Percentiles rank a stretch among this genome's conserved stretches.
Evolutionary conservation across 2,329 filamentous ascomycete genomes (phyloP).

Genomic region (Neonectria hederae): DNA sequence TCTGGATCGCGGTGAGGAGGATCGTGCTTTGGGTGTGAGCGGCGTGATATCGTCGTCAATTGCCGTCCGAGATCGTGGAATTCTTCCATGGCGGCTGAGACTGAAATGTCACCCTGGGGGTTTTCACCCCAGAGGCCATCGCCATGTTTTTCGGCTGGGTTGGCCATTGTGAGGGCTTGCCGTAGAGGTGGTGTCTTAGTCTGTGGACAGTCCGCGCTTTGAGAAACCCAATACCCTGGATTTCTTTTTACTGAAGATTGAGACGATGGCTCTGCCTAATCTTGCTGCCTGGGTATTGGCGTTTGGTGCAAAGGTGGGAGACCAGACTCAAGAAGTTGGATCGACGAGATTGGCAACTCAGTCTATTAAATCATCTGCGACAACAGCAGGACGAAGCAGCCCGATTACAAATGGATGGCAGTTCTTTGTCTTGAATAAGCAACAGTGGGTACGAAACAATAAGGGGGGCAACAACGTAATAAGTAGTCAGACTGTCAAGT

Average conservation of each 20-base stretch:
- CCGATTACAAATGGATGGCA: slow-evolving; percentile 17
- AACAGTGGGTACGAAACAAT: neutral
- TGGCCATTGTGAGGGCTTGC: neutral
- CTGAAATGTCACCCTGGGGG: slow-evolving; percentile 8
- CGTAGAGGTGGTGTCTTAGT: neutral
- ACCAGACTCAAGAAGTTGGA: neutral
- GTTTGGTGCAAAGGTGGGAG: neutral
- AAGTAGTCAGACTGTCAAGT: neutral
- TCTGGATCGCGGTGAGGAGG: slow-evolving; percentile 1
- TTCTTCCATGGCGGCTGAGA: slow-evolving; percentile 17
- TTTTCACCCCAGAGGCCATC: slow-evolving; percentile 16
- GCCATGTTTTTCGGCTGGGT: neutral
- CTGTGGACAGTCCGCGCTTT: no score
- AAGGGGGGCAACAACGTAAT: neutral
- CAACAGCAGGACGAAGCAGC: neutral
- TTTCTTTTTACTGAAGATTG: neutral
- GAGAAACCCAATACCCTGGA: neutral
- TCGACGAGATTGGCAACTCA: neutral
- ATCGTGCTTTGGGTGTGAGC: slow-evolving; percentile 2
- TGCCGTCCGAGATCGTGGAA: slow-evolving; percentile 13
- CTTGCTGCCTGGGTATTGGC: neutral
- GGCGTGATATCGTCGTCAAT: slow-evolving; percentile 8
- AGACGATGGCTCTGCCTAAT: no score
- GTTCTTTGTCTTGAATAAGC: neutral
- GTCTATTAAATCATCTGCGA: neutral